Base-by-base conservation (phyloP, 2,329 filamentous ascomycete species). In the Simplicillium aogashimaense region DNA sequence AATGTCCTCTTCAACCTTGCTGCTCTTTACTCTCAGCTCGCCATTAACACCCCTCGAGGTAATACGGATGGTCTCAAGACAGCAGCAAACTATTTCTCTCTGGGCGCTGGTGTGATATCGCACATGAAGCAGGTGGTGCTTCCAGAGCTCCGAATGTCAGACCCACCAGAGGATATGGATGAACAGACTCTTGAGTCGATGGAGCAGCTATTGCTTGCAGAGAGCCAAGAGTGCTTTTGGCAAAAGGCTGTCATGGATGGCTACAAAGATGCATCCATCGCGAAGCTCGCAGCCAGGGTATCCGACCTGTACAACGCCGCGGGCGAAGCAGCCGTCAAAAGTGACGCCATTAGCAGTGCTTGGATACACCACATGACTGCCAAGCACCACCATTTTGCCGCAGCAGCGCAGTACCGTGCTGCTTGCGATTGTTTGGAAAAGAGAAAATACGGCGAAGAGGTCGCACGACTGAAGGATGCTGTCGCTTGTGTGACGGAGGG, bases 281-380 rank as follows among this genome's bases (percentile, higher is more conserved):
- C 92, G 3, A 92, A 94, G 57, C 70, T 98, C 14, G 89, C 92
- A 4, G 87, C 87, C 0, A 64, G 87, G 45, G 88, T 97, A 4
- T 94, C 86, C 3, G 92, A 98, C 54, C 75, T 94, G 34, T 98
- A 97, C 61, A 84, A 80, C 39, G 69, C 81, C 40, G 87, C 89
- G 0, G 81, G 85, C 7, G 90, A 95, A 51, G 83, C 81, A 47
- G 89, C 87, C 9, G 80, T 94, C 56, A 86, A 88, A 59, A 95
- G 88, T 46, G 82, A 95, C 53, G 81, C 86, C 13, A 81, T 97
- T 49, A 92, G 86, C 57, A 89, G 84, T 41, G 85, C 92, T 46
- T 97, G 90, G 92, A 95, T 98, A 50, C 90, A 97, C 60, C 90
- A 97, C 57, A 89, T 94, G 75, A 89, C 85, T 18, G 92, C 90